Percentiles rank a stretch among this genome's conserved stretches.
Evolutionary conservation across 768 basidiomycete genomes (phyloP).

Genomic region (Lactarius pseudohatsudake): DNA sequence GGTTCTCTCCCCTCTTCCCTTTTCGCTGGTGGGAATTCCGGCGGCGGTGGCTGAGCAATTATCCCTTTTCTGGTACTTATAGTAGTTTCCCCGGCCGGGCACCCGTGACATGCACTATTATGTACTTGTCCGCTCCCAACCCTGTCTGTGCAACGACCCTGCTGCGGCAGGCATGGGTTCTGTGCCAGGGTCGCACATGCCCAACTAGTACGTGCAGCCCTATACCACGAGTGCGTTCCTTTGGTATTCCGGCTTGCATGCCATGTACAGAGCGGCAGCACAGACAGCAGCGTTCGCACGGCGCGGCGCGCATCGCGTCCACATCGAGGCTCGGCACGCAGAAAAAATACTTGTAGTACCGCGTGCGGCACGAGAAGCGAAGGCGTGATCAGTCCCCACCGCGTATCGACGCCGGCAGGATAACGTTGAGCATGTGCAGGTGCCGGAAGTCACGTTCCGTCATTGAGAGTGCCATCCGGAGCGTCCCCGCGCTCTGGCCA

Average conservation of each 20-base stretch:
- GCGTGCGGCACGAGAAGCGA: not conserved
- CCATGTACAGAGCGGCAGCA: constrained; percentile 44
- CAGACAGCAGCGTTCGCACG: not conserved
- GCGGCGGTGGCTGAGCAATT: constrained; percentile 13
- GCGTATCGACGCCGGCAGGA: constrained; percentile 28
- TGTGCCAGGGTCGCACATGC: no score
- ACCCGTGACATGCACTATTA: not conserved
- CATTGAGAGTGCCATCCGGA: not conserved
- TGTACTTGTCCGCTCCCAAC: not conserved
- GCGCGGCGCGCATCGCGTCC: constrained; percentile 60
- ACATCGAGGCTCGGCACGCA: constrained; percentile 60
- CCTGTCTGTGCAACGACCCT: no score
- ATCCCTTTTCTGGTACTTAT: not conserved
- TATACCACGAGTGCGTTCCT: no score
- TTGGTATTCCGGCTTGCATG: constrained; percentile 51
- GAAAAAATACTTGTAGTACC: constrained; percentile 16
- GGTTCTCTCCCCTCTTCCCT: constrained; percentile 1
- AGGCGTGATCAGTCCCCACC: constrained; percentile 46
- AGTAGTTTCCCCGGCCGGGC: not conserved
- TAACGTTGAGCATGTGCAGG: constrained; percentile 33
- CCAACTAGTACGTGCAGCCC: no score
- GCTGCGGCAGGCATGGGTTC: no score
- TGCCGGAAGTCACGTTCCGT: no score
- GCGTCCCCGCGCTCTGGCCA: not conserved
- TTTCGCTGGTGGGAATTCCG: constrained; percentile 23